phyloP scores from a whole-genome alignment of 345 rosid species.

The Diplotaxis tenuifolia region DNA sequence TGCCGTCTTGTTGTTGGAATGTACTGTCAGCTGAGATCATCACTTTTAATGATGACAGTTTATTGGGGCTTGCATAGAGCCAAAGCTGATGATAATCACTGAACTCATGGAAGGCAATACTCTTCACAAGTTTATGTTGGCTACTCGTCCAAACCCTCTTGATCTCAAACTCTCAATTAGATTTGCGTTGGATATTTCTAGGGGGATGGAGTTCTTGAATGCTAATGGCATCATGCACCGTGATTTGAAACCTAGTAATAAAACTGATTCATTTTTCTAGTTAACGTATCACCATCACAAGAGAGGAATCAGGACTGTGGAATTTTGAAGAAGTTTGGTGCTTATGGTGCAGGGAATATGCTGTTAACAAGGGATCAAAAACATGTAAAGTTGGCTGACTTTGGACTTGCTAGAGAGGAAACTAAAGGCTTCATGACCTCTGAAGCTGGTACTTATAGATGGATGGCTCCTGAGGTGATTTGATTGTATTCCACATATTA shows the following conservation, averaged over 20 bases:
- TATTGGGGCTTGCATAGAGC: slow-evolving; percentile 60
- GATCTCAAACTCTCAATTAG: slow-evolving; percentile 46
- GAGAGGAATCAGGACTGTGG: neutral
- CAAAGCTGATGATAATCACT: slow-evolving; percentile 56
- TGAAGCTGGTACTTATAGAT: slow-evolving; percentile 40
- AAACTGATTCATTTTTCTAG: neutral
- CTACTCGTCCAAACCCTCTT: slow-evolving; percentile 51
- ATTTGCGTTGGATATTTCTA: slow-evolving; percentile 59
- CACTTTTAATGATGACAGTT: slow-evolving; percentile 41
- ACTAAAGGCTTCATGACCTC: slow-evolving; percentile 53
- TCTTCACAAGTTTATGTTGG: slow-evolving; percentile 59
- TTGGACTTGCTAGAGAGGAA: slow-evolving; percentile 75
- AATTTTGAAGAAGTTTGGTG: neutral
- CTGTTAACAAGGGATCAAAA: slow-evolving; percentile 54
- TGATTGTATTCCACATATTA: too few species aligned
- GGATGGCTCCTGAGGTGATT: slow-evolving; percentile 57
- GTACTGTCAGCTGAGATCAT: slow-evolving; percentile 7
- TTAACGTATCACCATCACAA: neutral
- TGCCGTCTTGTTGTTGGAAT: neutral
- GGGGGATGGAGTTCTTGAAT: slow-evolving; percentile 73
- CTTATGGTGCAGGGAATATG: slow-evolving; percentile 53
- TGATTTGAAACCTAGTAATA: slow-evolving; percentile 65
- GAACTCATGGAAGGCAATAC: slow-evolving; percentile 60
- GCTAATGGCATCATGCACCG: slow-evolving; percentile 77
- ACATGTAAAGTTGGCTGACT: slow-evolving; percentile 64